A percentile compares a stretch with the other conserved stretches of the same genome.
These are phyloP conservation scores for Phytophthora citricola DNA, from an alignment of 352 stramenopile genomes.

Conservation along the genomic window DNA sequence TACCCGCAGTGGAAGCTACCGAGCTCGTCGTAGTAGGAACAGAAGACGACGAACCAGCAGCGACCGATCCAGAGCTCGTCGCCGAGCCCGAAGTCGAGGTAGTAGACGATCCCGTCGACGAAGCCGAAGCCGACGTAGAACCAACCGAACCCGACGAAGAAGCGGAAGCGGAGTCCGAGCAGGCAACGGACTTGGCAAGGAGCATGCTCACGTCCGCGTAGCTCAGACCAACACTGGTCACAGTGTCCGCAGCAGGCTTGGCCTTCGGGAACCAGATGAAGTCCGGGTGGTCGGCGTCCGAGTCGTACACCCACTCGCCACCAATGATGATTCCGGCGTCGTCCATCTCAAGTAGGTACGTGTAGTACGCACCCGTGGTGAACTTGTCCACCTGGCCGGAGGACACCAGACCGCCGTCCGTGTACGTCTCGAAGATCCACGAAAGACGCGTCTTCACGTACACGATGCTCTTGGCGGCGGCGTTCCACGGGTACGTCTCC, in stretches of 20 bases:
- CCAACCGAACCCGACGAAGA: conserved; percentile 7
- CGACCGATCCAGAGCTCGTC: neutral
- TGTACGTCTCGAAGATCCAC: conserved; percentile 49
- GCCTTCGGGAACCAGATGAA: conserved; percentile 40
- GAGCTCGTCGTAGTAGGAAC: neutral
- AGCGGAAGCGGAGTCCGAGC: conserved; percentile 12
- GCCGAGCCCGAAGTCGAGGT: conserved; percentile 1
- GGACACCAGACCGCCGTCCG: conserved; percentile 36
- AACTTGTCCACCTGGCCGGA: conserved; percentile 31
- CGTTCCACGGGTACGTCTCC: conserved; percentile 54
- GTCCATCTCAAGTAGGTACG: conserved; percentile 48
- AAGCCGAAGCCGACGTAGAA: neutral
- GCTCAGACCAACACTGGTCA: conserved; percentile 35
- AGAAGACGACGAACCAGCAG: neutral
- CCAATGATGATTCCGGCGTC: conserved; percentile 32
- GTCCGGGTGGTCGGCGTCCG: conserved; percentile 33
- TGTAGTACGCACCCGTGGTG: conserved; percentile 36
- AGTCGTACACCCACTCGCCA: conserved; percentile 42
- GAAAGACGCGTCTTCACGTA: conserved; percentile 47
- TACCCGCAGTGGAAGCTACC: neutral
- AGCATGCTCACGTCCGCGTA: conserved; percentile 35
- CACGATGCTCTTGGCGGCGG: conserved; percentile 37
- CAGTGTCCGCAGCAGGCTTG: conserved; percentile 23
- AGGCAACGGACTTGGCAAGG: conserved; percentile 18
- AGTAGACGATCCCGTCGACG: conserved; percentile 1